These are phyloP conservation scores for Pseudocercospora fijiensis DNA, from an alignment of 2,329 filamentous ascomycete species.

Conservation along the genomic window DNA sequence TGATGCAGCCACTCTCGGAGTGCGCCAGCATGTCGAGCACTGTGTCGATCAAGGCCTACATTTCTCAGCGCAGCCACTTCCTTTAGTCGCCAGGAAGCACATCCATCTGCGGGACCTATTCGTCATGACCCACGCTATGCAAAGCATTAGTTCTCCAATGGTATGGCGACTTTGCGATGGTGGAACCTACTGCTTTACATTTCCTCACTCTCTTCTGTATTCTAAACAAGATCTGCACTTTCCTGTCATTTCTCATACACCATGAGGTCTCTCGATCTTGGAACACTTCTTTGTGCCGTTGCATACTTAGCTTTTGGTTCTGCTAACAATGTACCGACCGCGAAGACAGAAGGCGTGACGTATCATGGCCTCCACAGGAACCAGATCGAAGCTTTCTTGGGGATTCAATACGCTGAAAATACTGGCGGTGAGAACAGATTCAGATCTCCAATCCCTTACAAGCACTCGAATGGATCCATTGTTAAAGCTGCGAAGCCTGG, in stretches of 20 bases:
- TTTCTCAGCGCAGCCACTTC: not conserved
- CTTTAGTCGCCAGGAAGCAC: not conserved
- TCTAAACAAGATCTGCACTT: not conserved
- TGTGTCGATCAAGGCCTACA: not conserved
- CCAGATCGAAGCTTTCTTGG: constrained; percentile 35
- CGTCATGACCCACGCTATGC: not conserved
- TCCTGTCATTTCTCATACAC: not conserved
- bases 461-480: not conserved
- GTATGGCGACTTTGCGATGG: not conserved
- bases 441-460: constrained; percentile 29
- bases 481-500: not conserved
- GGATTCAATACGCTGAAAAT: constrained; percentile 36
- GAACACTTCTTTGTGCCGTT: not conserved
- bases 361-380: constrained; percentile 29
- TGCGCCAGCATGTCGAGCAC: not conserved
- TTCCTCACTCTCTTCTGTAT: not conserved
- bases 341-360: constrained; percentile 15
- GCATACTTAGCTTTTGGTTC: not conserved
- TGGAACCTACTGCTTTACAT: not conserved
- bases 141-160: not conserved
- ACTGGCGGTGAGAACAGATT: constrained; percentile 35
- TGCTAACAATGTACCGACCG: not conserved
- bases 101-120: not conserved
- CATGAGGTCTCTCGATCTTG: not conserved
- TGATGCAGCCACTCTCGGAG: not conserved